Base-by-base conservation (phyloP, 306 rosid genomes). In the Notholithocarpus densiflorus region DNA sequence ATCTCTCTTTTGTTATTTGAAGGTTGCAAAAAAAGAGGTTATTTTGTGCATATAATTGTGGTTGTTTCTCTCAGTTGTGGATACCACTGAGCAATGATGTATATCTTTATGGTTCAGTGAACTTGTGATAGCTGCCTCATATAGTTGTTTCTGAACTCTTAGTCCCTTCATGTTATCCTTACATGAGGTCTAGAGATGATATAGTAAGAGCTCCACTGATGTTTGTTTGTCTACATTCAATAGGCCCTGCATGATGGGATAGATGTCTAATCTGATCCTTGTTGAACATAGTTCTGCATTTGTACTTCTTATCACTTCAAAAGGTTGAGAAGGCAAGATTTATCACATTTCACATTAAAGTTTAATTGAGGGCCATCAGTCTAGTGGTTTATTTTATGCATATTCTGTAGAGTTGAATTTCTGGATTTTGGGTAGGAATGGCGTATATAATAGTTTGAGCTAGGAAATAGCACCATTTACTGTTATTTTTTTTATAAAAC, bases 401-500 rank as follows among this genome's bases (percentile, higher is more conserved):
- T 19, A 21, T 66, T 32, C 14, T 32, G 17, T 31, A n/a, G 51
- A 21, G 20, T 64, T 66, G 26, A 18, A 17, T 68, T 32, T 4
- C 9, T 32, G 7, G 71, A 23, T 18, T 68, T 37, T 7, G 13
- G 72, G 37, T 68, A 10, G 53, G 72, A 68, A 9, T 59, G 31
- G 31, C 12, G 1, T 59, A 32, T 34, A 19, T 8, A 68, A 31
- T 20, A 17, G 71, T 34, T 34, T 32, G 52, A 68, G 48, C 72
- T 34, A 7, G 52, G 40, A 77, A 82, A 68, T 21, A 78, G 60
- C 78, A 77, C 37, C 72, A 56, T 31, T 40, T 75, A 37, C 68
- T 59, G 27, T 64, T 34, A 4, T 56, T 75, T 34, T 73, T 54
- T 21, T 56, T 68, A 53, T 19, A 45, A 40, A 32, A 74, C 1